Conservation (phyloP, 805 yeast genomes). For the Candida saitoana region DNA sequence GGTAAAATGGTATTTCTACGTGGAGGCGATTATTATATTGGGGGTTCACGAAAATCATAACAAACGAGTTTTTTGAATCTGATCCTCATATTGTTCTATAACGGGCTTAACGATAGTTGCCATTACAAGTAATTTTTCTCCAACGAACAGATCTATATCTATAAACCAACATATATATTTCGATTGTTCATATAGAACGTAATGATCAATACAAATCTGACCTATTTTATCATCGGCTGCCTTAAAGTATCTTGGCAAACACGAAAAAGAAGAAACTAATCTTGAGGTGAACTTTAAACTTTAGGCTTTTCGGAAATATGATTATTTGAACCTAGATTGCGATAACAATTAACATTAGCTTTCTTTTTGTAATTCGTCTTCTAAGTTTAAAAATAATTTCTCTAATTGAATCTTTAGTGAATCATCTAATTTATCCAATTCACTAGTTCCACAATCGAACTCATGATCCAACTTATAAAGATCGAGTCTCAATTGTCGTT, state of each 20-base stretch:
- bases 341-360: neutral
- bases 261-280: no score
- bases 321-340: neutral
- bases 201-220: no score
- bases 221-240: no score
- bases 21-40: neutral
- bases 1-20: neutral
- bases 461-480: slow-evolving; percentile 15
- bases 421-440: slow-evolving; percentile 27
- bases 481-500: slow-evolving; percentile 9
- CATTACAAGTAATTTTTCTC: no score
- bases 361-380: neutral
- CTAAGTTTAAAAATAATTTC: slow-evolving; percentile 1
- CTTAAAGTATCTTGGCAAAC: no score
- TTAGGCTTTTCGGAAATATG: neutral
- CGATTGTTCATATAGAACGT: no score
- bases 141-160: no score
- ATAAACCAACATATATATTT: no score
- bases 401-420: slow-evolving; percentile 10
- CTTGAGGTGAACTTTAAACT: no score
- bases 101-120: no score
- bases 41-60: neutral
- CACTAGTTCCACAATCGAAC: slow-evolving; percentile 21
- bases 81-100: no score
- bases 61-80: neutral